Conservation (phyloP, 306 rosid genomes). For the Quercus robur region DNA sequence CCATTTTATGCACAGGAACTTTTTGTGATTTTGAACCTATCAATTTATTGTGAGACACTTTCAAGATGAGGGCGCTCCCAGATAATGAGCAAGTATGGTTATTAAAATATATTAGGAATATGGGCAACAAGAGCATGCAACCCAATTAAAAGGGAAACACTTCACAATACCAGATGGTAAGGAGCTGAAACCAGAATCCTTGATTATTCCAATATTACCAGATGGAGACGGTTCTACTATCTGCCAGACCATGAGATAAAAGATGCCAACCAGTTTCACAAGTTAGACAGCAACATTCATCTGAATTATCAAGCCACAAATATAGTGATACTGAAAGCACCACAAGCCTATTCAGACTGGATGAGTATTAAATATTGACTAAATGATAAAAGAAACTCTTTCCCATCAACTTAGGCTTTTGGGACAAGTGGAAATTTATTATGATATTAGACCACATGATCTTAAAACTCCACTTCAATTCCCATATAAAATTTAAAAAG, state of each 20-base stretch:
- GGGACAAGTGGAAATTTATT: not conserved
- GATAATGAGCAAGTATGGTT: not conserved
- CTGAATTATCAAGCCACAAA: constrained; percentile 1
- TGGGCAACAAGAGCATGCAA: constrained; percentile 15
- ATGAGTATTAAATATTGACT: not conserved
- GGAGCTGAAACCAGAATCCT: constrained; percentile 46
- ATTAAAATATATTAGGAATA: constrained; percentile 8
- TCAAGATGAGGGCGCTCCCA: not conserved
- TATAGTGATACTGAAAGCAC: not conserved
- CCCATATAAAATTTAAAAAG: not conserved
- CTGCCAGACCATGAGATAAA: constrained; percentile 37
- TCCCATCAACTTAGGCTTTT: not conserved
- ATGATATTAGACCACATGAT: not conserved
- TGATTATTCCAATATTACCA: constrained; percentile 27
- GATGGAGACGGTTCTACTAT: constrained; percentile 44
- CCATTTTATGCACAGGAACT: constrained; percentile 81
- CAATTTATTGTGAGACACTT: constrained; percentile 4
- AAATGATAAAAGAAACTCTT: not conserved
- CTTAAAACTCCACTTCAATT: not conserved
- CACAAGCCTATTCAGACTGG: not conserved
- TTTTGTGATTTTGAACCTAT: constrained; percentile 68
- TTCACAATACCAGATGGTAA: constrained; percentile 37
- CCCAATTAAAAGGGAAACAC: constrained; percentile 13
- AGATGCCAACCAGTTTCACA: constrained; percentile 11
- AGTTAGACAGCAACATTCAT: constrained; percentile 10